Base-by-base conservation (phyloP, 352 stramenopile species). In the Phytophthora fragariaefolia region DNA sequence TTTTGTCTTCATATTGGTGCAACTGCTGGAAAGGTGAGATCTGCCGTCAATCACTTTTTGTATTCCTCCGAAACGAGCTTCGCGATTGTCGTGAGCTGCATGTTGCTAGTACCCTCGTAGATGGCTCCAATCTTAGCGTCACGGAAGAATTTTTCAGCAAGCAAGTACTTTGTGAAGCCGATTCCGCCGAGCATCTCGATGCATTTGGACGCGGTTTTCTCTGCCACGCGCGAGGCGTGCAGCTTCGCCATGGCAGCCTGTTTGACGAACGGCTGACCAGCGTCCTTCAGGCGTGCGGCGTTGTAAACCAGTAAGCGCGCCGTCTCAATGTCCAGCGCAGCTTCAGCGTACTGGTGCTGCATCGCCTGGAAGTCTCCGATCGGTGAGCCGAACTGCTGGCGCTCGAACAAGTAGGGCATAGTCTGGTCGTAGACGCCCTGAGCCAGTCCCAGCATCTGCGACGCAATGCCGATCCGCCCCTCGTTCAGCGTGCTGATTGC, bases 81-180 rank as follows among this genome's bases (percentile, higher is more conserved):
- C 49, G 92, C 91, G 62, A 98, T 98, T 10, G 90, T 97, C 50
- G 84, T 93, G 38, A 99, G 91, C 87, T 99, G 96, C 85, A 99
- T 98, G 76, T 99, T 98, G 71, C 86, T 98, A 10, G 96, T 99
- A 22, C 97, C 97, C 80, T 99, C 97, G 81, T 99, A 99, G 58
- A 99, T 99, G 22, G 88, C 85, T 46, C 96, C 96, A 65, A 99
- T 98, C 77, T 99, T 99, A 68, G 95, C 97, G 75, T 99, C 97
- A 56, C 97, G 90, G 73, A 94, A 99, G 67, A 98, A 98, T 69
- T 99, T 99, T 69, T 99, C 97, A 0, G 91, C 94, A 9, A 97
- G 64, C 30, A 98, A 70, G 48, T 98, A 90, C 76, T 98, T 96
- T 13, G 93, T 98, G 67, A 99, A 99, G 17, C 96, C 97, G 43